phyloP scores from a whole-genome alignment of 2,329 filamentous ascomycete genomes.

The Rhinocladiella similis region DNA sequence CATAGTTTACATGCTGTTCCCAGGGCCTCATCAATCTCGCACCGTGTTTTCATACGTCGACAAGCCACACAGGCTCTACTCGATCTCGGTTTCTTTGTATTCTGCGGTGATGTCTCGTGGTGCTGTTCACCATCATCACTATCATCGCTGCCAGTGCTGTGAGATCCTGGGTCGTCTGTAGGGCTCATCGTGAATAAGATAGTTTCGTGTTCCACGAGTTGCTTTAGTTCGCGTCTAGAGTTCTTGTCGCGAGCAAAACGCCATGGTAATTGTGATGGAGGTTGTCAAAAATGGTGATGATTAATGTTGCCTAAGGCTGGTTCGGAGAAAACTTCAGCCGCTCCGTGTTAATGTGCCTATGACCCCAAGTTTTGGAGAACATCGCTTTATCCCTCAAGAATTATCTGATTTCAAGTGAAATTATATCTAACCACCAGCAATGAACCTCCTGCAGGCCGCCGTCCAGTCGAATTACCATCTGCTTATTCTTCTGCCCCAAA shows the following conservation, averaged over 20 bases:
- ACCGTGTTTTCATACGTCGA: constrained; percentile 78
- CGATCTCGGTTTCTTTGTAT: constrained; percentile 13
- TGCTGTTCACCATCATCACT: constrained; percentile 20
- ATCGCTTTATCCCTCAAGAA: too few species aligned
- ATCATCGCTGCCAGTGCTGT: constrained; percentile 21
- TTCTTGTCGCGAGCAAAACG: too few species aligned
- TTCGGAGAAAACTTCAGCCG: neutral
- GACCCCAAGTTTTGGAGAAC: neutral
- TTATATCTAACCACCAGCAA: too few species aligned
- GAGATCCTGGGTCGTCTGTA: constrained; percentile 7
- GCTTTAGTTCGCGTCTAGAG: too few species aligned
- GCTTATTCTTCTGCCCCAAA: too few species aligned
- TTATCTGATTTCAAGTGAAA: too few species aligned
- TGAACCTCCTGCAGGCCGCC: too few species aligned
- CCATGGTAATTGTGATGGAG: too few species aligned
- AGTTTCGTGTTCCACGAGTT: too few species aligned
- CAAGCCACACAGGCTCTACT: constrained; percentile 71
- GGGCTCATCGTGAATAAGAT: neutral
- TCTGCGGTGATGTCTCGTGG: constrained; percentile 1
- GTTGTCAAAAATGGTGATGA: too few species aligned
- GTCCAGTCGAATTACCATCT: too few species aligned
- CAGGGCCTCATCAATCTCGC: constrained; percentile 69
- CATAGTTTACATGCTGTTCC: constrained; percentile 70
- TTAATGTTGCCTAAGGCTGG: neutral
- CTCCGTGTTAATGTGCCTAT: neutral